These are phyloP conservation scores for Talaromyces sp. DNA, from an alignment of 2,329 filamentous ascomycete genomes.

Conservation along the genomic window DNA sequence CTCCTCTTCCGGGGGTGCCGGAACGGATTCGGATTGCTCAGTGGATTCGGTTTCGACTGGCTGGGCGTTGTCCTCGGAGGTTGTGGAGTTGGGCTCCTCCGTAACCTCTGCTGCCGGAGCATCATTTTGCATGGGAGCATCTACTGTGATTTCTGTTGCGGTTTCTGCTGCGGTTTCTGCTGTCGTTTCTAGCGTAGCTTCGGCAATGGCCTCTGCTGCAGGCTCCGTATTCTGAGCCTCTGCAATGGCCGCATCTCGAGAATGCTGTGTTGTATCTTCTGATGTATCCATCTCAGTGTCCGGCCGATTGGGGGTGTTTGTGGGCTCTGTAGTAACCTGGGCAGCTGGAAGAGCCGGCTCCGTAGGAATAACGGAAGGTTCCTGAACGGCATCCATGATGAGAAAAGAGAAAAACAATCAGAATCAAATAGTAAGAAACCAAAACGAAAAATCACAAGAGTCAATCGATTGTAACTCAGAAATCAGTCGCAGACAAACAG, in stretches of 20 bases:
- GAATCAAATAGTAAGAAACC: neutral
- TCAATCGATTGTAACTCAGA: neutral
- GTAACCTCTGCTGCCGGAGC: constrained; percentile 1
- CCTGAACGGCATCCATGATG: constrained; percentile 15
- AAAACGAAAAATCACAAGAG: neutral
- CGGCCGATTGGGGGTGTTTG: constrained; percentile 6
- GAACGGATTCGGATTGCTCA: constrained; percentile 15
- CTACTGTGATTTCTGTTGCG: neutral
- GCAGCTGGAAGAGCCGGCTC: neutral
- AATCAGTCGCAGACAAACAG: neutral
- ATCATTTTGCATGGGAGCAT: constrained; percentile 7
- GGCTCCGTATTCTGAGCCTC: constrained; percentile 1
- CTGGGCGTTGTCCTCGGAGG: neutral
- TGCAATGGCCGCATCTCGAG: neutral
- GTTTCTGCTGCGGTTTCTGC: neutral
- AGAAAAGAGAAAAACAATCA: neutral
- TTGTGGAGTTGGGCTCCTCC: constrained; percentile 2
- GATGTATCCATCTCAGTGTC: constrained; percentile 23
- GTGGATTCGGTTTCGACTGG: constrained; percentile 15
- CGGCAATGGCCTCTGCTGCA: neutral
- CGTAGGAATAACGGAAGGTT: constrained; percentile 2
- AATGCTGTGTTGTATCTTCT: constrained; percentile 18
- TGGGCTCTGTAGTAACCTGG: neutral
- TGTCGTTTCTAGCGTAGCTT: constrained; percentile 1
- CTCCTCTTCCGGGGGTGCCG: constrained; percentile 28